These are phyloP conservation scores for Hsuehochloa calcarea DNA, from an alignment of 176 grass and related monocot species.

Conservation along the genomic window DNA sequence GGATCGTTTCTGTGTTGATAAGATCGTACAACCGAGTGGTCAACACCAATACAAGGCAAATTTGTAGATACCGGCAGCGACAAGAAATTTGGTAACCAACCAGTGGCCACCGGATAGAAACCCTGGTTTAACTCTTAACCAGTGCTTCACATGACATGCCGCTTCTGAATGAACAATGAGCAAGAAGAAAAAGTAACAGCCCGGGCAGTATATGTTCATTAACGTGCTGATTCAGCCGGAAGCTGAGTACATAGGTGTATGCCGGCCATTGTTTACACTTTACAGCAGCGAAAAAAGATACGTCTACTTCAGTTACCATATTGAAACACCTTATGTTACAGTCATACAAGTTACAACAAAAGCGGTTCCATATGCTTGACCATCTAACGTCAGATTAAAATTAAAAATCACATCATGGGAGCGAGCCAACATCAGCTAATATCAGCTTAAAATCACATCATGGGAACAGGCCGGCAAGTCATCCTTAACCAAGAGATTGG, in stretches of 20 bases:
- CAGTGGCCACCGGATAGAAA: neutral
- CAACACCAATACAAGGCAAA: too few species aligned
- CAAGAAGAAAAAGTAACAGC: neutral
- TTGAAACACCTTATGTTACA: slow-evolving; percentile 34
- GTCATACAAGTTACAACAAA: slow-evolving; percentile 51
- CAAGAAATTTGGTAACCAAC: neutral
- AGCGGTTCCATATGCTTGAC: slow-evolving; percentile 43
- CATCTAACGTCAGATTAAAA: slow-evolving; percentile 47
- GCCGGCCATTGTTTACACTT: slow-evolving; percentile 39
- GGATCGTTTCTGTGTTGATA: too few species aligned
- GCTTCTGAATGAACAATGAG: neutral
- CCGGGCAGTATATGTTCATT: neutral
- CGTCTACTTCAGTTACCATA: slow-evolving; percentile 37
- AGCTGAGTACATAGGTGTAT: neutral
- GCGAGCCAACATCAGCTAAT: slow-evolving; percentile 36
- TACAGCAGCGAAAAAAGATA: slow-evolving; percentile 33
- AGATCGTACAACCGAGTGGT: too few species aligned
- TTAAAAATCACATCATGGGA: slow-evolving; percentile 31
- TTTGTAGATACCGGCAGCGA: neutral
- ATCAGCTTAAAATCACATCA: slow-evolving; percentile 28
- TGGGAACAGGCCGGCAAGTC: slow-evolving; percentile 8
- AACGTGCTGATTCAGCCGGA: neutral
- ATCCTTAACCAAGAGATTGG: slow-evolving; percentile 33
- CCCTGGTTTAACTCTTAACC: neutral
- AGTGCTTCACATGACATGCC: neutral